Base-by-base conservation (phyloP, 495 filamentous ascomycete genomes). In the Neurospora hispaniola region DNA sequence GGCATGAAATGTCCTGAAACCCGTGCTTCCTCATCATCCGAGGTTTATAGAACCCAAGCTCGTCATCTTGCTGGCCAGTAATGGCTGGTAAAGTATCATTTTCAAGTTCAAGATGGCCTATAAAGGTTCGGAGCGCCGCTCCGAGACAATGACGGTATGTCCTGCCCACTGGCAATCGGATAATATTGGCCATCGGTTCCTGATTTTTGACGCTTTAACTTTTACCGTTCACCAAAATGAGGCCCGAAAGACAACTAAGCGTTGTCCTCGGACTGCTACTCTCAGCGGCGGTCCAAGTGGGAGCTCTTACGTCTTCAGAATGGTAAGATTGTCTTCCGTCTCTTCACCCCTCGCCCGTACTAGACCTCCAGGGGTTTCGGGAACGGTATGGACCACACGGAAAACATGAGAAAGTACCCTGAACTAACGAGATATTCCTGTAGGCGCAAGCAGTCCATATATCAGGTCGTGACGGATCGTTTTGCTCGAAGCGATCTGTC, bases 401-500 rank as follows among this genome's bases (percentile, higher is more conserved):
- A 14, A 66, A 35, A 27, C 54, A 66, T 35, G 2, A 16, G 31
- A 66, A 35, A 27, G 27, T 35, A 38, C 18, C 27, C 27, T 31
- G 27, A 27, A 8, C 54, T 66, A 14, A 66, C 27, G 16, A 16
- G 27, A 35, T 8, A 35, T 14, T 38, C 54, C 18, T 35, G 5
- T 66, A 90, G 88, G 90, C 84, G 89, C 39, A 84, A 84, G 46
- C 88, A 87, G 73, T 89, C 88, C 14, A 90, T 93, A 73, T 94
- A 93, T 76, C 91, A 92, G 77, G 85, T 92, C 70, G 81, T 94
- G 39, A 93, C 91, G 6, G 92, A 94, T 81, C 87, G 93, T 12
- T 91, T 94, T 74, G 92, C 89, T 23, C 88, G 89, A 23, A 87
- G 88, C 16, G 85, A 93, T 80, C 85, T 86, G 31, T 91, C 89